Evolutionary conservation across 2,329 filamentous ascomycete species (phyloP), one percentile per base, ranked within the genome.

Genomic region (Seiridium cupressi): DNA sequence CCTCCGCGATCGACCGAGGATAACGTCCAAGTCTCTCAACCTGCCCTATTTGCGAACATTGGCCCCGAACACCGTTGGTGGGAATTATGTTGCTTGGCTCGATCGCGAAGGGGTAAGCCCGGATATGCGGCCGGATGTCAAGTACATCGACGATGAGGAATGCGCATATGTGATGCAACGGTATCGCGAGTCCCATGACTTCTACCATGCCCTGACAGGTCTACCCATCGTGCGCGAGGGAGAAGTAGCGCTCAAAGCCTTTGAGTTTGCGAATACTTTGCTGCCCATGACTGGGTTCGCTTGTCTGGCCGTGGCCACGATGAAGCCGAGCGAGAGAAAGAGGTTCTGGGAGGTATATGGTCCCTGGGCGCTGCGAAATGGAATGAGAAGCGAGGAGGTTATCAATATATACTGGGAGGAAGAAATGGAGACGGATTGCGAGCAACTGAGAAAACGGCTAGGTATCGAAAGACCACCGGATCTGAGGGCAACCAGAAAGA

Each of bases 331-430:
- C 4, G 94, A 97, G 77, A 85, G 94, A 70, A 79, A 82, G 61
- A 80, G 89, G 60, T 95, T 98, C 70, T 89, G 84, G 70, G 75
- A 77, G 4, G 87, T 87, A 1, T 96, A 97, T 75, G 78, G 94
- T 57, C 95, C 95, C 1, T 99, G 95, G 95, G 95, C 95, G 42
- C 76, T 97, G 49, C 80, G 85, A 58, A 98, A 96, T 73, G 95
- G 95, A 11, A 74, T 92, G 64, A 78, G 84, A 59, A 84, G 87
- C 53, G 86, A 90, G 69, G 91, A 96, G 70, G 81, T 98, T 40
- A 93, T 99, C 66, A 97, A 97, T 74, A 89, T 99, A 1, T 99
- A 97, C 72, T 99, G 95, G 95, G 95, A 99, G 77, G 92, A 98
- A 79, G 85, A 94, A 77, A 76, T 99, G 66, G 89, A 93, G 77